These are phyloP conservation scores for Pontederia paniculata DNA, from an alignment of 176 grass and related monocot genomes.

Conservation along the genomic window DNA sequence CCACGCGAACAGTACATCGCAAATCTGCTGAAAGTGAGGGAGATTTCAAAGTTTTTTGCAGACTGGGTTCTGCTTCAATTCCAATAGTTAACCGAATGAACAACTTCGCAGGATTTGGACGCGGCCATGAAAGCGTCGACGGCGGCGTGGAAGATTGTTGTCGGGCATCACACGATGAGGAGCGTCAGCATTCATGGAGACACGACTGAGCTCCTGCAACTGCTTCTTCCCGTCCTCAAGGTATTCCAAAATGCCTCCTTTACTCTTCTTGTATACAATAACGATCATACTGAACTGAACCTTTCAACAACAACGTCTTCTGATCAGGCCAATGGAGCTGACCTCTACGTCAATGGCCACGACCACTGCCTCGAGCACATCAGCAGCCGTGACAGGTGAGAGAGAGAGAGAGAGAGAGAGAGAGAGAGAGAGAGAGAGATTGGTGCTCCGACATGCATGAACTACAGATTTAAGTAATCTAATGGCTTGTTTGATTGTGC, in stretches of 20 bases:
- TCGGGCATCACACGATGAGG: slow-evolving; percentile 63
- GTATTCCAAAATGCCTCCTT: slow-evolving; percentile 7
- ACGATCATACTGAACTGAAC: too few relatives aligned
- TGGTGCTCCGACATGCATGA: background rate
- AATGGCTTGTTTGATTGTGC: background rate
- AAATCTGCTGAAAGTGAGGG: slow-evolving; percentile 33
- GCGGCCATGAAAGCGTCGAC: slow-evolving; percentile 27
- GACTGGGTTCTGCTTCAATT: background rate
- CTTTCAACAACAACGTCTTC: too few relatives aligned
- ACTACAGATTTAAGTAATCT: background rate
- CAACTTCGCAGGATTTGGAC: slow-evolving; percentile 29
- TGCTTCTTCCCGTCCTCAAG: slow-evolving; percentile 50
- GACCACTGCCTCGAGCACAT: slow-evolving; percentile 69
- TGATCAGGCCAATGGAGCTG: slow-evolving; percentile 33
- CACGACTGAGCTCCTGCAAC: slow-evolving; percentile 35
- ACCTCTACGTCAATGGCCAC: slow-evolving; percentile 67
- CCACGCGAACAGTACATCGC: slow-evolving; percentile 46
- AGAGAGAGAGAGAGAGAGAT: background rate
- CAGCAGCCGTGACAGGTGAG: slow-evolving; percentile 67
- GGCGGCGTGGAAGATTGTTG: slow-evolving; percentile 59
- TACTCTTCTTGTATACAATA: too few relatives aligned
- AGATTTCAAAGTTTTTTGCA: background rate
- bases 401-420: background rate
- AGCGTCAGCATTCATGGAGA: slow-evolving; percentile 53
- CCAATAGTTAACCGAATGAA: background rate